Percentiles rank a stretch among this genome's conserved stretches.
Conservation (phyloP, 176 grass and related monocot genomes). For the Hordeum marinum region DNA sequence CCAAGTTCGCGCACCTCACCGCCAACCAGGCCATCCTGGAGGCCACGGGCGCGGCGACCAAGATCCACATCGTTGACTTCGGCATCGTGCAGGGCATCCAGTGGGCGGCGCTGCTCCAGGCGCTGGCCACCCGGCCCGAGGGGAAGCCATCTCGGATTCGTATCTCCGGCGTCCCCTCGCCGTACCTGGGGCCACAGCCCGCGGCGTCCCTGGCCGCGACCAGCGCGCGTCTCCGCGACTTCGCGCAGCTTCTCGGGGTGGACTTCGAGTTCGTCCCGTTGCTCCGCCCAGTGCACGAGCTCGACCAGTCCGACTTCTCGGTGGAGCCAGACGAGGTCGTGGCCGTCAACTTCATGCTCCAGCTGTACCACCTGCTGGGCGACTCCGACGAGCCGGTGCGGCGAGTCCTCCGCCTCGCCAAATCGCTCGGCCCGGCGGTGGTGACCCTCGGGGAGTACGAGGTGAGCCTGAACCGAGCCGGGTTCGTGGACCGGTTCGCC, state of each 20-base stretch:
- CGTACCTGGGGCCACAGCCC: constrained; percentile 53
- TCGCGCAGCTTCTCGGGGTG: constrained; percentile 71
- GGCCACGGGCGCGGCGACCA: constrained; percentile 62
- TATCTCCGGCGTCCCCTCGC: constrained; percentile 89
- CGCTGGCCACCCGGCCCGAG: constrained; percentile 77
- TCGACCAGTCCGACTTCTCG: constrained; percentile 57
- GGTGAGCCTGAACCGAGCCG: constrained; percentile 56
- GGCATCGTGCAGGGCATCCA: constrained; percentile 93
- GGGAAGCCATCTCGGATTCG: constrained; percentile 76
- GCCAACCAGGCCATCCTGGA: constrained; percentile 99
- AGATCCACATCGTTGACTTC: constrained; percentile 93
- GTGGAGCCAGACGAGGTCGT: constrained; percentile 67
- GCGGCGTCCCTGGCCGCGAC: constrained; percentile 72
- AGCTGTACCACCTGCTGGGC: constrained; percentile 69
- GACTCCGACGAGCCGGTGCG: constrained; percentile 61
- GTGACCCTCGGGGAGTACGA: constrained; percentile 91
- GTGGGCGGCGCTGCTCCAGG: constrained; percentile 95
- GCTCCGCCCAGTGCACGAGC: constrained; percentile 61
- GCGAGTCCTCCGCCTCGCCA: constrained; percentile 51
- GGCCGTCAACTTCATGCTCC: constrained; percentile 97
- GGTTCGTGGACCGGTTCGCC: constrained; percentile 60
- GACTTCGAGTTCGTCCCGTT: constrained; percentile 91
- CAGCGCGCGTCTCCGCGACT: constrained; percentile 67
- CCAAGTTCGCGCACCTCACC: constrained; percentile 94
- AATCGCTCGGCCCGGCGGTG: constrained; percentile 64